These are phyloP conservation scores for Botrytis fragariae DNA, from an alignment of 2,329 filamentous ascomycete genomes.

Conservation along the genomic window DNA sequence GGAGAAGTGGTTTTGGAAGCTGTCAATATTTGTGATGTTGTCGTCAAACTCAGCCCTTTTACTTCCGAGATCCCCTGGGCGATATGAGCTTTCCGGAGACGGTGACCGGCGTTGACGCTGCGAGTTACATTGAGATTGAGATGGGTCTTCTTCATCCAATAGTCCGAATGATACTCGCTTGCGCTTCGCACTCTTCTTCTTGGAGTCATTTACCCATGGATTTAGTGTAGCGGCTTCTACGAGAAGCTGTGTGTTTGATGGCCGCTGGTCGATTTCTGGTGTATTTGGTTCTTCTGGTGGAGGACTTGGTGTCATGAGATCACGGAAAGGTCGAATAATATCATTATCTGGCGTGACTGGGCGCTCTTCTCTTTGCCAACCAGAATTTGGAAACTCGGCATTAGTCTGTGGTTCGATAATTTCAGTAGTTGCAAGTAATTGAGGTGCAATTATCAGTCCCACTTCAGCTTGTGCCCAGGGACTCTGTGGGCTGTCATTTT, in stretches of 20 bases:
- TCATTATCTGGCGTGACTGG: constrained; percentile 22
- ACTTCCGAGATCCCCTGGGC: constrained; percentile 2
- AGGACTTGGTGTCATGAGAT: constrained; percentile 28
- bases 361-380: constrained; percentile 26
- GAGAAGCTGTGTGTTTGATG: constrained; percentile 30
- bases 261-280: background rate
- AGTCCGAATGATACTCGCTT: constrained; percentile 37
- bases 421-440: background rate
- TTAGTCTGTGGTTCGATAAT: background rate
- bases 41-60: constrained; percentile 28
- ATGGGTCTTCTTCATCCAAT: constrained; percentile 13
- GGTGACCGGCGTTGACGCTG: constrained; percentile 25
- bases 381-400: constrained; percentile 1
- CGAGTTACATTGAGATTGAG: background rate
- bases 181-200: constrained; percentile 23
- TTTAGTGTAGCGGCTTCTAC: constrained; percentile 31
- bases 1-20: constrained; percentile 29
- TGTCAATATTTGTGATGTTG: constrained; percentile 17
- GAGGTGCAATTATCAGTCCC: background rate
- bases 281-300: constrained; percentile 11
- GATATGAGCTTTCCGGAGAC: constrained; percentile 24
- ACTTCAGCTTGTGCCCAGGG: constrained; percentile 18
- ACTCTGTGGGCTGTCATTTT: constrained; percentile 15
- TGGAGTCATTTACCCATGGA: constrained; percentile 32
- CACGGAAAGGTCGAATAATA: constrained; percentile 28